Percentiles rank a stretch among this genome's conserved stretches.
These are phyloP conservation scores for Clarireedia monteithiana DNA, from an alignment of 2,329 filamentous ascomycete genomes.

Conservation along the genomic window DNA sequence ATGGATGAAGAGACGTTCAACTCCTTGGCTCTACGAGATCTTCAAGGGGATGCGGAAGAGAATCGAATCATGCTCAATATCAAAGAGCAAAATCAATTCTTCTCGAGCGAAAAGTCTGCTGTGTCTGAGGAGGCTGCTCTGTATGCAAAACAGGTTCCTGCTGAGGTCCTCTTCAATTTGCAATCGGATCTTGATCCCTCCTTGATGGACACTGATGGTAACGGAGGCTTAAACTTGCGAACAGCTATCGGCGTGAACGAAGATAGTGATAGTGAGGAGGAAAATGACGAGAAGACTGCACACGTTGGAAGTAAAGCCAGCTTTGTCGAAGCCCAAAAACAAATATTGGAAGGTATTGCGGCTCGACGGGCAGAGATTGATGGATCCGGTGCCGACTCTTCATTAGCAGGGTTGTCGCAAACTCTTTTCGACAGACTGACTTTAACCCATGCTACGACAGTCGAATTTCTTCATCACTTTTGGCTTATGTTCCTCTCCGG, in stretches of 20 bases:
- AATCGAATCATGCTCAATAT: conserved; percentile 78
- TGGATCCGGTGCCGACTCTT: conserved; percentile 30
- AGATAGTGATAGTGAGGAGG: conserved; percentile 60
- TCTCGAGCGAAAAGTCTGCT: conserved; percentile 48
- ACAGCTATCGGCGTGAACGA: conserved; percentile 61
- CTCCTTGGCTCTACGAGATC: conserved; percentile 69
- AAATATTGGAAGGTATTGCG: conserved; percentile 57
- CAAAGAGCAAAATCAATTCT: conserved; percentile 79
- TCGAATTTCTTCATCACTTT: conserved; percentile 96
- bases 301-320: conserved; percentile 65
- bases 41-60: conserved; percentile 66
- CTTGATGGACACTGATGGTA: conserved; percentile 39
- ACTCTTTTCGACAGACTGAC: conserved; percentile 53
- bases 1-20: conserved; percentile 67
- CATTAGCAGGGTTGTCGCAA: conserved; percentile 36
- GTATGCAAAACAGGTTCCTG: conserved; percentile 64
- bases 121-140: conserved; percentile 31
- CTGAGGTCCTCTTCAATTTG: conserved; percentile 57
- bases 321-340: conserved; percentile 54
- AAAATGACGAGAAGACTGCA: conserved; percentile 41
- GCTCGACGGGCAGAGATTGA: conserved; percentile 54
- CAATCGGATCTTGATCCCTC: conserved; percentile 48
- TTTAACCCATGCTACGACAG: conserved; percentile 83
- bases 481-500: conserved; percentile 90
- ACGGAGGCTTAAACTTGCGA: conserved; percentile 51